These are phyloP conservation scores for Saussurea involucrata DNA, from an alignment of 129 eudicot genomes.

Conservation along the genomic window DNA sequence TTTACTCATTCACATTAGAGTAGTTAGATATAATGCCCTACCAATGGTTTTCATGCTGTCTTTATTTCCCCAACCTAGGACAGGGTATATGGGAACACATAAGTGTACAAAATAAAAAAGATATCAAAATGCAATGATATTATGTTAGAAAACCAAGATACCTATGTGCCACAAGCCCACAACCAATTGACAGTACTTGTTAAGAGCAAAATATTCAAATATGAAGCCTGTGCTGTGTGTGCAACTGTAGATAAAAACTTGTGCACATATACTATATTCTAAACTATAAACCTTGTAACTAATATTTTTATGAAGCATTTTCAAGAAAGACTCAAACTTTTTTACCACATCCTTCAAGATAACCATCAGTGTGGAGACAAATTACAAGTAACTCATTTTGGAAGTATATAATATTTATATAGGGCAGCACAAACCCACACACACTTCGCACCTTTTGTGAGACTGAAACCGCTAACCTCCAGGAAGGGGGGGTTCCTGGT, in stretches of 20 bases:
- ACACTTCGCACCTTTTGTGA: neutral
- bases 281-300: neutral
- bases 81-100: neutral
- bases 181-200: neutral
- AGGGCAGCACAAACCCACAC: neutral
- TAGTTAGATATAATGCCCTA: neutral
- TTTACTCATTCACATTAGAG: neutral
- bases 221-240: neutral
- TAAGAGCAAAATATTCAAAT: neutral
- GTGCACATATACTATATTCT: neutral
- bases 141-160: neutral
- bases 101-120: neutral
- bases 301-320: neutral
- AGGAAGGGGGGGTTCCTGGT: neutral
- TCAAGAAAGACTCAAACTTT: neutral
- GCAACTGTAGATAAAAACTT: neutral
- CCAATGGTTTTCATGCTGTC: neutral
- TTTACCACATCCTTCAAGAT: conserved; percentile 1
- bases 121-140: neutral
- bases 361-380: neutral
- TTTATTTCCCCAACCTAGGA: neutral
- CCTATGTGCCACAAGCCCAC: neutral
- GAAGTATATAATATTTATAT: neutral
- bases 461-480: neutral
- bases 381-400: neutral